Evolutionary conservation across 306 rosid genomes (phyloP), one percentile per base, ranked within the genome.

Genomic region (Vigna radiata): DNA sequence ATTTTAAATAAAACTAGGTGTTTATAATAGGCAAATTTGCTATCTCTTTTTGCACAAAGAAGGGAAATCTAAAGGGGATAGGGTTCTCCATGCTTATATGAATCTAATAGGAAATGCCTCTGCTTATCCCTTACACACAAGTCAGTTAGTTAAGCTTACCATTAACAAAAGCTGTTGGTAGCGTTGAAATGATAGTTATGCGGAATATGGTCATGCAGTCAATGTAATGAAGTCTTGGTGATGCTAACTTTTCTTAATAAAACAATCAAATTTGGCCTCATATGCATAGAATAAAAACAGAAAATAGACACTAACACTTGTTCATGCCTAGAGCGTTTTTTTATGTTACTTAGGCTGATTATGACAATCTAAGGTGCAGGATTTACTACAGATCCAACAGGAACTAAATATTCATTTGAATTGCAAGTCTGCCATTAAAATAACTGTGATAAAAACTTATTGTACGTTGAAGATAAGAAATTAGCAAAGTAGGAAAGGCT

Each of bases 401-500:
- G 69, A 46, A 59, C 61, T 46, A 77, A 77, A 56, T 68, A 46
- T 78, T 58, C 68, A 66, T 66, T 77, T 59, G 52, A 70, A 70
- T 59, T 59, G 55, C 5, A 46, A 58, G 31, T 47, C 70, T n/a
- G 16, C n/a, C 53, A 18, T 52, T 29, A 58, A 58, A 13, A 16
- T 61, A 49, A 37, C 6, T 68, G 29, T 43, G 31, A 73, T 23
- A 41, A 43, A 68, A 82, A 48, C 6, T 8, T 65, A 65, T 60
- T 27, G 56, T 46, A 19, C 43, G 23, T 18, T 70, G 56, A 54
- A 4, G 29, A 37, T 62, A 33, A 44, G 48, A 83, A 39, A 70
- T 25, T 48, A 47, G 55, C 14, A 25, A 77, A 49, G 14, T 2
- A n/a, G 60, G 59, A 62, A 82, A 36, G 77, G 54, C 37, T 52